Base-by-base conservation (phyloP, 371 early-diverging fungal genomes). In the Mortierella sp. region DNA sequence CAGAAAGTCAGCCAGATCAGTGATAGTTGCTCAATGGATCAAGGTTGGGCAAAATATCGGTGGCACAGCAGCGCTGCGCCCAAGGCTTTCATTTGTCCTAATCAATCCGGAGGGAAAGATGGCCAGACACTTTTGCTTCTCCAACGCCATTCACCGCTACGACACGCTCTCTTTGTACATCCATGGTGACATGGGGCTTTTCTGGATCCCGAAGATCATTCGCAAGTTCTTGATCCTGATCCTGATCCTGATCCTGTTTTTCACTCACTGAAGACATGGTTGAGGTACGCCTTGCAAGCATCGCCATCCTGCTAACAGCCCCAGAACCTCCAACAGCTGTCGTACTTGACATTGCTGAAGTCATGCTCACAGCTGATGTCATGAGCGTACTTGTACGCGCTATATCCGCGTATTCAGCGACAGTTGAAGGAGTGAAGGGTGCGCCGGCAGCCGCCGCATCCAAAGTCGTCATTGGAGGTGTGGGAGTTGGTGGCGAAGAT, bases 71-170 rank as follows among this genome's bases (percentile, higher is more conserved):
- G 34, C 34, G 7, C 10, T 34, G n/a, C n/a, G n/a, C n/a, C n/a
- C n/a, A n/a, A n/a, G n/a, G n/a, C n/a, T n/a, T 43, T 39, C 7
- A n/a, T 19, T 24, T 54, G 2, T 28, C 29, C 34, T 63, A 62
- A 21, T 70, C 70, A 41, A 70, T 53, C 45, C 58, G 57, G 49
- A 63, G 59, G 21, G 59, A 53, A 46, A 63, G 3, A 16, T 62
- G 63, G 0, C 22, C 55, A 14, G 27, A 21, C 14, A 19, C 37
- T 57, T 45, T 40, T 16, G 17, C 22, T 8, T 43, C 55, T 9
- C 5, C 41, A 27, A 5, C 28, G 27, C 7, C 3, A 13, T 51
- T 51, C 34, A 29, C 29, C 24, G 19, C 1, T 52, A 10, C 34
- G 10, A 28, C 34, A 29, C 19, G 14, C 29, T n/a, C n/a, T n/a